Base-by-base conservation (phyloP, 176 grass and related monocot species). In the Guadua angustifolia region DNA sequence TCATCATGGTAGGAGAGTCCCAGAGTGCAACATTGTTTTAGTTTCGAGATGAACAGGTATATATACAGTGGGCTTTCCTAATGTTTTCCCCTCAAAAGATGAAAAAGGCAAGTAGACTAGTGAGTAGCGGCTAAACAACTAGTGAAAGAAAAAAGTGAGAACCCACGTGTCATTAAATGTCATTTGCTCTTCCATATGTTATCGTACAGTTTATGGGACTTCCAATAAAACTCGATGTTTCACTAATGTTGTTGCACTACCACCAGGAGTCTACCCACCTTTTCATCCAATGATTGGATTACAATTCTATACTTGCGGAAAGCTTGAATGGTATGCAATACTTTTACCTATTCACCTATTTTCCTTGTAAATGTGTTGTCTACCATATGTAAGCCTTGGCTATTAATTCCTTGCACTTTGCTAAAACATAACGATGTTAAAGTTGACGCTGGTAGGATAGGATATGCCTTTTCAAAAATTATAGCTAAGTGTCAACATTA, bases 281-380 rank as follows among this genome's bases (percentile, higher is more conserved):
- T 86, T 95, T 87, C 92, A 95, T 88, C 95, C 95, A 50, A 92
- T 98, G 95, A 74, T 84, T 42, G 95, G 93, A 62, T 62, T 95
- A n/a, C 91, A 98, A 71, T 90, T 93, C 61, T 98, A 92, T 86
- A 88, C 89, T 51, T 92, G 93, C 9, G 95, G 92, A 69, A 98
- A 93, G 83, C 89, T 98, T 69, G 91, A 98, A 79, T 95, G 95
- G 93, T 98, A 88, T 74, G 84, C 49, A 33, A 3, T 78, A 70
- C 59, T 44, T 86, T 79, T 88, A 58, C 60, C 66, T 67, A 50
- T 75, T 76, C 21, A 52, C 56, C 32, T 51, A 56, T 42, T 78
- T 84, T 49, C 33, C 19, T 59, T 46, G 9, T 59, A 11, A 26
- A 32, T 68, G 19, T 59, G 26, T 45, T 0, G 5, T 24, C 35